Evolutionary conservation across 306 rosid species (phyloP), one percentile per base, ranked within the genome.

Genomic region (Carpinus fangiana): DNA sequence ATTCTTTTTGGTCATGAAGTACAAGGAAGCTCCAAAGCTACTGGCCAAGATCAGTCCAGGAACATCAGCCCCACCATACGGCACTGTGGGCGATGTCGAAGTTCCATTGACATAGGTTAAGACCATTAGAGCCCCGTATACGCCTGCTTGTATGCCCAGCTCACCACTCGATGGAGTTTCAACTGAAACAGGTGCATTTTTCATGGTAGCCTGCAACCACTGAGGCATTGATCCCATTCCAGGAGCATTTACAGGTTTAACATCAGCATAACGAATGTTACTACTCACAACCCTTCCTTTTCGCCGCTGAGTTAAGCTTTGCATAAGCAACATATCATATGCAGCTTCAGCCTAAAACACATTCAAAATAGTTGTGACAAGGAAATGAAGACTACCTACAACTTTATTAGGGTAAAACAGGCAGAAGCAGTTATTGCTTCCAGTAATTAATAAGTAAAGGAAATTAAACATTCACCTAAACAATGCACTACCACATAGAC

Each of bases 21-120:
- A 95, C 86, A 95, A 82, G 83, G 98, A 93, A 89, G 94, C 99
- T 74, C 99, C 99, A 89, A 95, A 95, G 85, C 99, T 95, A 82
- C 99, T 96, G 71, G 99, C 99, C 93, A 95, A 87, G 80, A 95
- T 88, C 80, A 95, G 92, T 81, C 99, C 99, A 34, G 99, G 91
- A 77, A 93, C 92, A 89, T 95, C 97, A 12, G 93, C 89, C 60
- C 90, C 99, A 8, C 84, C 88, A 79, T 93, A 91, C 0, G 92
- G 84, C 43, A 70, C 77, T 9, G 80, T 70, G 73, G 92, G 76
- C 12, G 93, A 78, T 48, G 84, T 45, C 50, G 97, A 81, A 76
- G 89, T 21, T 74, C 98, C 99, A 61, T 78, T 93, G 70, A 90
- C 83, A 82, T 90, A 95, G 52, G 97, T 89, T 34, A 95, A 86